phyloP scores from a whole-genome alignment of 2,329 filamentous ascomycete species.

The Talaromyces sp. region DNA sequence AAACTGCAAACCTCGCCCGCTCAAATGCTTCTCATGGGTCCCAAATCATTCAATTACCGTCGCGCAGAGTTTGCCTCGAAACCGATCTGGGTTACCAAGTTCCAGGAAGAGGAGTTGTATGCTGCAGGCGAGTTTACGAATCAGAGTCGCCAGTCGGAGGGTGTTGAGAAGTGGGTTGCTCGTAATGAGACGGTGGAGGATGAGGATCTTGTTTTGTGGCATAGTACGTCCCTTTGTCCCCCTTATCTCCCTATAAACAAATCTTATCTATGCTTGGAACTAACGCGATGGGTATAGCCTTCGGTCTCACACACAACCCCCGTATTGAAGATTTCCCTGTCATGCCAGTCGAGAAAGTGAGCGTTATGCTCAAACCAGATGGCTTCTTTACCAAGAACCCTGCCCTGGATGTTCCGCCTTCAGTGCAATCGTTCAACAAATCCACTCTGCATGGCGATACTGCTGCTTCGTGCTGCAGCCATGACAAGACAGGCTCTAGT shows the following conservation, averaged over 20 bases:
- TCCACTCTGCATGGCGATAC: conserved; percentile 35
- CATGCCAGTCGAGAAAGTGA: conserved; percentile 61
- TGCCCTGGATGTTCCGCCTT: conserved; percentile 48
- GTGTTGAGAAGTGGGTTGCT: conserved; percentile 36
- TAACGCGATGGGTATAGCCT: conserved; percentile 29
- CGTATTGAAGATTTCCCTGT: conserved; percentile 66
- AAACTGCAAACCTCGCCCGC: conserved; percentile 55
- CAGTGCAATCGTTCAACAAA: conserved; percentile 44
- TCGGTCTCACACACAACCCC: conserved; percentile 63
- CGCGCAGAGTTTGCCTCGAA: conserved; percentile 57
- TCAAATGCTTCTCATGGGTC: conserved; percentile 58
- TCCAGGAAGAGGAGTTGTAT: conserved; percentile 53
- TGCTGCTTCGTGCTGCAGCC: conserved; percentile 23
- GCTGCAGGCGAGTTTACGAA: conserved; percentile 57
- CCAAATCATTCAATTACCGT: conserved; percentile 51
- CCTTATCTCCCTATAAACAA: conserved; percentile 29
- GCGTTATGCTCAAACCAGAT: conserved; percentile 50
- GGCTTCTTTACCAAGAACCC: conserved; percentile 56
- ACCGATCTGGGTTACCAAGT: conserved; percentile 56
- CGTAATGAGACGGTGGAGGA: conserved; percentile 37
- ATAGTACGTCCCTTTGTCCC: conserved; percentile 34
- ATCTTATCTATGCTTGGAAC: background rate
- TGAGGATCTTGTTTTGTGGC: conserved; percentile 47
- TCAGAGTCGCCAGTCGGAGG: conserved; percentile 47
- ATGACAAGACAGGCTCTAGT: conserved; percentile 21